These are phyloP conservation scores for Penicillium corylophilum DNA, from an alignment of 2,329 filamentous ascomycete species.

Conservation along the genomic window DNA sequence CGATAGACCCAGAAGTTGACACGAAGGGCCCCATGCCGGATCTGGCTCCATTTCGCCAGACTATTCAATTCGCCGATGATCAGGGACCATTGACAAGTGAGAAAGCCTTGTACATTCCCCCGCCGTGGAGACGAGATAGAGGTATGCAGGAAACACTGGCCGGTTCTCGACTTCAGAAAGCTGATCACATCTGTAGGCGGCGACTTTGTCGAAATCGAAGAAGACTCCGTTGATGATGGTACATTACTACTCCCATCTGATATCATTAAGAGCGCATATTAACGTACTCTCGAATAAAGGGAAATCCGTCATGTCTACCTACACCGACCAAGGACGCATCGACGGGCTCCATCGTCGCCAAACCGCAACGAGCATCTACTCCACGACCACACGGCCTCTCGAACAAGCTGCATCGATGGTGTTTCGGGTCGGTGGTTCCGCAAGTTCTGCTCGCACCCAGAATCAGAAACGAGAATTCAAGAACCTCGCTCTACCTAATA, in stretches of 20 bases:
- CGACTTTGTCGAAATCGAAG: neutral
- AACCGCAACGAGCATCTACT: neutral
- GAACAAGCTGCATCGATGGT: neutral
- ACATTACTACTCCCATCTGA: neutral
- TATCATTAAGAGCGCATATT: neutral
- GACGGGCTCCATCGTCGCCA: neutral
- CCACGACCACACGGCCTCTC: neutral
- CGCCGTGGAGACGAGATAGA: constrained; percentile 23
- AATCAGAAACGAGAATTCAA: constrained; percentile 3
- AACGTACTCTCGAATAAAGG: neutral
- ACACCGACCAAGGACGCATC: neutral
- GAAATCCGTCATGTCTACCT: neutral
- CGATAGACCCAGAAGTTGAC: neutral
- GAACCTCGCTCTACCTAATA: constrained; percentile 35
- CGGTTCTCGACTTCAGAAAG: neutral
- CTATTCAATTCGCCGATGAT: constrained; percentile 10
- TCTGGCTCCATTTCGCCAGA: neutral
- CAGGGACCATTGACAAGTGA: constrained; percentile 11
- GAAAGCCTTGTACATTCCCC: constrained; percentile 28
- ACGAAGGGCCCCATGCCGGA: neutral
- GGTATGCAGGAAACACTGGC: constrained; percentile 3
- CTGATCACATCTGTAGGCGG: neutral
- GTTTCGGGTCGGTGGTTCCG: neutral
- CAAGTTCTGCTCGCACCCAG: too few species aligned
- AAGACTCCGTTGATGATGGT: neutral